Conservation (phyloP, 2,329 filamentous ascomycete genomes). For the Ceratocystis eucalypticola region DNA sequence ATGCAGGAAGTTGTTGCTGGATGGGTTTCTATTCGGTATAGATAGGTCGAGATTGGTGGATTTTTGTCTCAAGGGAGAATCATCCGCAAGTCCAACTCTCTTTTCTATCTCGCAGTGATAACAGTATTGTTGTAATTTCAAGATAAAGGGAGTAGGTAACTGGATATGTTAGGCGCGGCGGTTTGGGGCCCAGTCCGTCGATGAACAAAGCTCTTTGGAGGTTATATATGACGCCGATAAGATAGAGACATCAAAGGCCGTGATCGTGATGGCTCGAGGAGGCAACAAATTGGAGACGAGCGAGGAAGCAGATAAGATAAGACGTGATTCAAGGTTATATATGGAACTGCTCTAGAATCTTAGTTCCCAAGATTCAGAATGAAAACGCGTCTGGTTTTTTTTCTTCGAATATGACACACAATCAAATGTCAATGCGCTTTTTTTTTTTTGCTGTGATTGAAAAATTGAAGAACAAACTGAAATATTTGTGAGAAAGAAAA, state of each 20-base stretch:
- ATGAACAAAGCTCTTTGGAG: background rate
- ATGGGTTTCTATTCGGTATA: background rate
- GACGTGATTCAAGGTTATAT: constrained; percentile 6
- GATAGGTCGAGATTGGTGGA: background rate
- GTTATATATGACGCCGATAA: background rate
- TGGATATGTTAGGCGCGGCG: background rate
- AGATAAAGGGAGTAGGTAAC: background rate
- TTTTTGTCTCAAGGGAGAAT: background rate
- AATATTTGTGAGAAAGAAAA: background rate
- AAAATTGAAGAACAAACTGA: background rate
- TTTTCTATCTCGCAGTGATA: background rate
- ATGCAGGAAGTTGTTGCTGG: background rate
- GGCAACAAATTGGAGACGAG: background rate
- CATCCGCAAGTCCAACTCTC: background rate
- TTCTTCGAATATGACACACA: background rate
- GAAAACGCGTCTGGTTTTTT: background rate
- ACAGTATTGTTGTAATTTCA: background rate
- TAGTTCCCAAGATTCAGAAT: background rate
- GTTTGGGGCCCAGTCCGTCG: background rate
- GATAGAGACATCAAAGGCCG: background rate
- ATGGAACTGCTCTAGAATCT: constrained; percentile 4
- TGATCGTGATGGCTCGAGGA: background rate
- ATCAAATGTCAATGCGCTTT: constrained; percentile 6
- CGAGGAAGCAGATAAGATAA: constrained; percentile 7
- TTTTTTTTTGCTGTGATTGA: background rate